A percentile compares a stretch with the other conserved stretches of the same genome.
Conservation (phyloP, 768 basidiomycete genomes). For the Lepiota venenata region DNA sequence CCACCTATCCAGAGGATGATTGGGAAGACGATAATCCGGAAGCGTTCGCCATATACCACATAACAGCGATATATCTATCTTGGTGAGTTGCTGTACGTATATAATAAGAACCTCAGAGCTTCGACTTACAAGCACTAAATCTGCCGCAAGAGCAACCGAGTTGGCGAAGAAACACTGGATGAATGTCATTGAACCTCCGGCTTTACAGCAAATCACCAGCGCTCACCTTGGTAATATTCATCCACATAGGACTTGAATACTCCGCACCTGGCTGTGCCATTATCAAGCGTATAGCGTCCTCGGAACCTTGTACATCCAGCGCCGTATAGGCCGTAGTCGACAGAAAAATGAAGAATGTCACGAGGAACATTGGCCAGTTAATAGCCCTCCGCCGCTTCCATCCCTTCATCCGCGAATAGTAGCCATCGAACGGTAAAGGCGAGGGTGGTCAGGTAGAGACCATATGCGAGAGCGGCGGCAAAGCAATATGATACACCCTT, state of each 20-base stretch:
- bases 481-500: background rate
- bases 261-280: background rate
- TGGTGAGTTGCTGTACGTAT: background rate
- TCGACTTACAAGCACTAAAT: background rate
- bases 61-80: slow-evolving; percentile 6
- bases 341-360: slow-evolving; percentile 1
- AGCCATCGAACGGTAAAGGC: slow-evolving; percentile 5
- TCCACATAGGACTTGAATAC: slow-evolving; percentile 2
- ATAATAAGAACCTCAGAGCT: background rate
- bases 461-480: background rate
- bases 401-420: slow-evolving; percentile 5
- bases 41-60: background rate
- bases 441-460: background rate
- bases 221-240: slow-evolving; percentile 4
- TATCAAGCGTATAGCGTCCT: background rate
- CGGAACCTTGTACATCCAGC: background rate
- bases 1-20: slow-evolving; percentile 2
- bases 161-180: slow-evolving; percentile 3
- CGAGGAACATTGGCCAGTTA: slow-evolving; percentile 1
- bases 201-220: background rate
- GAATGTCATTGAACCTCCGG: too few relatives aligned
- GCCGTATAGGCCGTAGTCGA: background rate
- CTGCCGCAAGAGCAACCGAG: slow-evolving; percentile 4
- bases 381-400: slow-evolving; percentile 1
- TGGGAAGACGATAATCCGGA: background rate